Evolutionary conservation across 2,329 filamentous ascomycete genomes (phyloP), one percentile per base, ranked within the genome.

Genomic region (Aschersonia sp.): DNA sequence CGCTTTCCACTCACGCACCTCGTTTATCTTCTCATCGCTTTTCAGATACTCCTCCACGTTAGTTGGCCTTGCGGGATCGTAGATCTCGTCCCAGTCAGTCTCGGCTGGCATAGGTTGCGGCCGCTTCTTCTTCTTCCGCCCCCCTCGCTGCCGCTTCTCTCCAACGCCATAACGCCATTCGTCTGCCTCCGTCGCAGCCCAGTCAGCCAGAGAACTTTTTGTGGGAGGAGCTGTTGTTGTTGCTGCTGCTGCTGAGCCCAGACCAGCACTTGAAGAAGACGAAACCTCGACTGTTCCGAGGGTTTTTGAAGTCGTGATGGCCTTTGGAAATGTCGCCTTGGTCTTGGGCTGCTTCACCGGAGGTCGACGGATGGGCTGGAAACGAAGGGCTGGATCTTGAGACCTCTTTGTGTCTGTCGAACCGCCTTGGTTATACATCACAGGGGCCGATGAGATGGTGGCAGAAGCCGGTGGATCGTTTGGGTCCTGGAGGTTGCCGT

Each of bases 21-120:
- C 87, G 14, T 76, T 70, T 50, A 89, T 77, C 59, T 86, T 83
- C 65, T 94, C 88, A 49, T 94, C 87, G 58, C 87, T 92, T 50
- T 81, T 73, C 50, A 85, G 76, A 60, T 92, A 95, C 58, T 90
- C 84, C 48, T 89, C 84, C 45, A 90, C 84, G 54, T 81, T 88
- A 41, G 86, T 94, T 7, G 89, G 88, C 40, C 84, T 71, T 9
- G 83, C 72, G 1, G 87, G 86, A 58, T 95, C 89, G 61, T 95
- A 95, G 30, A 92, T 77, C 60, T 94, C 87, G 61, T 94, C 84
- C 88, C 88, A 95, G 59, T 94, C 82, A n/a, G 76, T 79, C 60
- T 79, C 74, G 46, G 73, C 66, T 32, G 73, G 63, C 44, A 71
- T 69, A 5, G 77, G 70, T 53, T 76, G 73, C 50, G 79, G 74